Conservation (phyloP, 2,329 filamentous ascomycete genomes). For the Claviceps paspali region DNA sequence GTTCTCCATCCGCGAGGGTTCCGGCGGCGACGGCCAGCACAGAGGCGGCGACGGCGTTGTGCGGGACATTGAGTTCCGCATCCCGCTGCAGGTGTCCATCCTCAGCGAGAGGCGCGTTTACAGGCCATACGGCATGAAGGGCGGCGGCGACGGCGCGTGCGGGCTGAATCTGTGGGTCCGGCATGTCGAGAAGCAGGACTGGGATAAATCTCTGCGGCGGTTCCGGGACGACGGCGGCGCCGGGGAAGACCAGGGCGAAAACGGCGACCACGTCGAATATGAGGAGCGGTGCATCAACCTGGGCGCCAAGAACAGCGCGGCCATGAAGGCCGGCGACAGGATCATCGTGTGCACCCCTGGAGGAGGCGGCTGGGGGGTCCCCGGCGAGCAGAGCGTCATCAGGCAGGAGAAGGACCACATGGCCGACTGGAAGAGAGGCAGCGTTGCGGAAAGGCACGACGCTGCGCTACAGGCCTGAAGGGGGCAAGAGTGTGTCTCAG, state of each 20-base stretch:
- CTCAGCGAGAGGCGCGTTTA: conserved; percentile 66
- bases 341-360: conserved; percentile 69
- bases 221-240: conserved; percentile 18
- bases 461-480: conserved; percentile 38
- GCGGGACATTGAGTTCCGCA: conserved; percentile 65
- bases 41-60: conserved; percentile 59
- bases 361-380: conserved; percentile 59
- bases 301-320: conserved; percentile 65
- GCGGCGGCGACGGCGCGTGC: conserved; percentile 62
- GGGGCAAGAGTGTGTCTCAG: neutral
- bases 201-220: conserved; percentile 27
- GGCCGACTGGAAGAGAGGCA: conserved; percentile 38
- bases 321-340: conserved; percentile 60
- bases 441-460: conserved; percentile 41
- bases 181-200: conserved; percentile 44
- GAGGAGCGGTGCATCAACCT: conserved; percentile 53
- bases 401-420: conserved; percentile 37
- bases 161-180: conserved; percentile 83
- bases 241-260: conserved; percentile 9
- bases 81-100: conserved; percentile 63
- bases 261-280: conserved; percentile 26
- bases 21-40: conserved; percentile 50
- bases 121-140: conserved; percentile 51
- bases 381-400: conserved; percentile 40
- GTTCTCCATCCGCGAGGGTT: conserved; percentile 49